A percentile compares a stretch with the other conserved stretches of the same genome.
Conservation (phyloP, 73 alveolate genomes). For the Paramecium biaurelia region DNA sequence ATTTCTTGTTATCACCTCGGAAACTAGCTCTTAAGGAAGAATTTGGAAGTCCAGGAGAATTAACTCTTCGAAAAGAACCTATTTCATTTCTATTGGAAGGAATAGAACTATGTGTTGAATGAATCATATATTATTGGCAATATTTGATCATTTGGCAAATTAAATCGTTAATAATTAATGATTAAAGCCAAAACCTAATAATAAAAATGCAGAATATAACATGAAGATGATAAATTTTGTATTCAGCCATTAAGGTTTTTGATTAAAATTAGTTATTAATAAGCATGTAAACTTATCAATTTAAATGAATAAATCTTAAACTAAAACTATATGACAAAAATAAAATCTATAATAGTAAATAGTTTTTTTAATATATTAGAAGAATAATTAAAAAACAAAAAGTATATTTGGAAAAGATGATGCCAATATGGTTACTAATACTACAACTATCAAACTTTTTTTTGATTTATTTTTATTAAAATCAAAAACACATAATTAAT, state of each 20-base stretch:
- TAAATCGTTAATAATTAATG: slow-evolving; percentile 19
- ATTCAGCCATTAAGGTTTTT: not conserved
- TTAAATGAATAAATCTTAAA: too few species aligned
- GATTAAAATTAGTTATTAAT: not conserved
- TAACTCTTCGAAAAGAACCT: not conserved
- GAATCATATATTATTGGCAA: slow-evolving; percentile 8
- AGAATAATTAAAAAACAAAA: too few species aligned
- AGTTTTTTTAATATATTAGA: too few species aligned
- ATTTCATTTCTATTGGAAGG: not conserved
- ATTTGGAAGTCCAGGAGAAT: slow-evolving; percentile 47
- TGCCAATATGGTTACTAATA: too few species aligned
- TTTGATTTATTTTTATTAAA: too few species aligned
- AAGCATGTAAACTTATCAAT: too few species aligned
- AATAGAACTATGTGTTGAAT: not conserved
- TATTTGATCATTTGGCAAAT: not conserved
- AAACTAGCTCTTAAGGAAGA: slow-evolving; percentile 20
- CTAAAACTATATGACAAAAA: too few species aligned
- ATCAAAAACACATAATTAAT: not conserved
- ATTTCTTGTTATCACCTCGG: not conserved
- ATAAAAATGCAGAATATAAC: not conserved
- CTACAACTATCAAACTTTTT: too few species aligned
- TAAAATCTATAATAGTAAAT: too few species aligned
- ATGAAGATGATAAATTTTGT: not conserved
- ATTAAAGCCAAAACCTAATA: not conserved
- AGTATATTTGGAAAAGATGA: too few species aligned